Percentiles rank a stretch among this genome's conserved stretches.
These are phyloP conservation scores for Cercophora samala DNA, from an alignment of 495 filamentous ascomycete genomes.

Conservation along the genomic window DNA sequence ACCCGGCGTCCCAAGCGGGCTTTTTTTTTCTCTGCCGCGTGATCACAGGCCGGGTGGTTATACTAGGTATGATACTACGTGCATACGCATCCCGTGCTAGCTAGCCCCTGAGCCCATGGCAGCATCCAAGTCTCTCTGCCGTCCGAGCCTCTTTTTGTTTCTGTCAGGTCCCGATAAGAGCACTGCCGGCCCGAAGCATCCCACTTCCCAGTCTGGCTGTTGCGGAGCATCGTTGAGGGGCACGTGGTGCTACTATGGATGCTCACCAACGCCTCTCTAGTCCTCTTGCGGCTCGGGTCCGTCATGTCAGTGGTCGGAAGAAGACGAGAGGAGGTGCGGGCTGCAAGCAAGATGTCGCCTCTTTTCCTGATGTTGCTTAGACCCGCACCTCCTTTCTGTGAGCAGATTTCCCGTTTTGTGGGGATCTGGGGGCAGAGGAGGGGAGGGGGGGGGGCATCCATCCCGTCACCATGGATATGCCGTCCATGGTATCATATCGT, in stretches of 20 bases:
- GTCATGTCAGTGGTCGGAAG: slow-evolving; percentile 16
- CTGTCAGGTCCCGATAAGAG: slow-evolving; percentile 20
- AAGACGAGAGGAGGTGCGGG: neutral
- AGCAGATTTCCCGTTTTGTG: slow-evolving; percentile 10
- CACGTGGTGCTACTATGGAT: slow-evolving; percentile 15
- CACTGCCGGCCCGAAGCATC: slow-evolving; percentile 17
- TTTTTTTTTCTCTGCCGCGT: slow-evolving; percentile 10
- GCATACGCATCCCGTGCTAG: neutral
- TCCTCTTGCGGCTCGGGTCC: neutral
- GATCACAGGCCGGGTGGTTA: slow-evolving; percentile 4
- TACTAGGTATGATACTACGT: neutral
- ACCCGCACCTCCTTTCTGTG: slow-evolving; percentile 7
- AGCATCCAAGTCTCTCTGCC: slow-evolving; percentile 2
- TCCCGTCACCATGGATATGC: slow-evolving; percentile 12
- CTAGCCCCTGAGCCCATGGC: slow-evolving; percentile 1
- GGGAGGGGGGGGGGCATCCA: slow-evolving; percentile 9
- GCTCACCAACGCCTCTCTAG: slow-evolving; percentile 12
- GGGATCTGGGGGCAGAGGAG: slow-evolving; percentile 5
- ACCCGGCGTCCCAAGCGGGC: slow-evolving; percentile 2
- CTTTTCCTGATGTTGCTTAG: neutral
- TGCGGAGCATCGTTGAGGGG: slow-evolving; percentile 7
- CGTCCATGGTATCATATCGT: slow-evolving; percentile 8
- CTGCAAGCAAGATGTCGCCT: slow-evolving; percentile 10
- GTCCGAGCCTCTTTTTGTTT: slow-evolving; percentile 3
- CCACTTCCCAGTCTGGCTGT: slow-evolving; percentile 4